Evolutionary conservation across 139 green algal species (phyloP), one percentile per base, ranked within the genome.

Genomic region (Haematococcus lacustris): DNA sequence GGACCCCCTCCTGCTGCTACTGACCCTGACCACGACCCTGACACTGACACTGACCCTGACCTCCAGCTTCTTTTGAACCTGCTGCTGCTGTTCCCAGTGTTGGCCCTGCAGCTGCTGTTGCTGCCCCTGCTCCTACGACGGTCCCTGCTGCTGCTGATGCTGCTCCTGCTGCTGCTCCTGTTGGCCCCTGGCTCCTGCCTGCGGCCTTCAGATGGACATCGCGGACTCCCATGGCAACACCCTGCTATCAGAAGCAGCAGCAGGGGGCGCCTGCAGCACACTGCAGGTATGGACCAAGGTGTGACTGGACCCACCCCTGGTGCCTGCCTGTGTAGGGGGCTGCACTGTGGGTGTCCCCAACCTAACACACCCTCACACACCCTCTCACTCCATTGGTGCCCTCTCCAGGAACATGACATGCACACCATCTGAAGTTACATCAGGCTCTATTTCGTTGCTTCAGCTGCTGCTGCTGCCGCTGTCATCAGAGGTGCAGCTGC

Each of bases 221-320:
- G 57, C 65, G 1, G 82, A 85, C 60, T 70, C 51, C 1, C 83
- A 88, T 70, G 79, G 77, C 69, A 88, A 85, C 72, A 88, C 83
- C 6, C 66, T 86, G 64, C 75, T 88, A 1, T 80, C 67, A 4
- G 83, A 88, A 73, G 83, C 83, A 34, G 74, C 79, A 17, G 83
- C 83, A 17, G 83, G 83, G 2, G 83, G 82, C 17, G 47, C 38
- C n/a, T 7, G 28, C 23, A 51, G 25, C 1, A 50, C 57, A 0
- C 68, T 76, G 34, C 6, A 33, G 59, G 33, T 73, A 57, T 9
- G 43, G 9, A 17, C 43, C 9, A 9, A 28, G 43, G 43, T 53
- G 43, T 17, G 9, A 17, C n/a, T 53, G 43, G 9, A 17, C 9
- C 9, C 43, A 17, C 9, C 9, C 43, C 73, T 86, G 59, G 59